Base-by-base conservation (phyloP, 352 stramenopile genomes). In the Globisporangium paddicum region DNA sequence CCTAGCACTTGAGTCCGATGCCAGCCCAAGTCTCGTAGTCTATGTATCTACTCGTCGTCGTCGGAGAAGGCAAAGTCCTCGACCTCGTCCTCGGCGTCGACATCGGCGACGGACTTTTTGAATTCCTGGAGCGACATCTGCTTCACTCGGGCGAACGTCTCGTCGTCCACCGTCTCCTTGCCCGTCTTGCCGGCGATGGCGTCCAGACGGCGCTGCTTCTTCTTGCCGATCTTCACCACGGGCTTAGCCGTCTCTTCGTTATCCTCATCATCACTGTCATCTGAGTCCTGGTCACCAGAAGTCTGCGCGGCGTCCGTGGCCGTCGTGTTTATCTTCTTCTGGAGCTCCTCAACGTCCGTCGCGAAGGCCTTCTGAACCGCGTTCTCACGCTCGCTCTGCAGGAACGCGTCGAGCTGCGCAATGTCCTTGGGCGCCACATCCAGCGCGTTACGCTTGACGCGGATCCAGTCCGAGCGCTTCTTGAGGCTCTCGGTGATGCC, bases 391-490 rank as follows among this genome's bases (percentile, higher is more conserved):
- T 96, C 79, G 2, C 55, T 55, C 64, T 82, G 76, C 54, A 95
- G 67, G 72, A 96, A 95, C 28, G 89, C 77, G 51, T 92, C 79
- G 71, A 98, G 92, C 53, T 89, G 77, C 35, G 79, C 81, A 34
- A 86, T 72, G 48, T 96, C 89, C 59, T 86, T 83, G 8, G 95
- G 95, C 48, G 79, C 82, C 23, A 98, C 67, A 32, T 96, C 81
- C 46, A 98, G 77, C 6, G 83, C 81, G n/a, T 87, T 88, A 62
- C 97, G 93, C 72, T 98, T 97, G 14, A 79, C 78, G 45, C 92
- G 88, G 56, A 98, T 85, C 68, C 87, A 87, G 45, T 91, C 82
- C 10, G 76, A 71, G 37, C 84, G 81, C 56, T 80, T 90, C 60
- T 90, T 85, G 14, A 93, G 70, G 42, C 75, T 87, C 38, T 90